Evolutionary conservation across 805 yeast genomes (phyloP).

Genomic region (Cyberlindnera mississippiensis): DNA sequence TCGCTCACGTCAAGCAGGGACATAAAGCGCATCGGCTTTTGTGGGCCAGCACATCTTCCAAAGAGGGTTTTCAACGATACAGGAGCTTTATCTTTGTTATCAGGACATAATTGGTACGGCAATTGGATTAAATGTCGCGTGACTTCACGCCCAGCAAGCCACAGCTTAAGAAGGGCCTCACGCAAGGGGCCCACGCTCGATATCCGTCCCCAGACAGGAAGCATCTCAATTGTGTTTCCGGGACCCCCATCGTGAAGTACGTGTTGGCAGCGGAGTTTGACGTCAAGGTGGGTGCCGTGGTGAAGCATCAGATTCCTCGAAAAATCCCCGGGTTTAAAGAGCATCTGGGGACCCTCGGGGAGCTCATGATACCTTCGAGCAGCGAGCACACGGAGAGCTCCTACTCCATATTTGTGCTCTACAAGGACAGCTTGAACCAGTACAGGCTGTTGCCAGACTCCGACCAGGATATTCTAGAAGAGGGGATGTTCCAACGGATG

Average conservation of each 20-base stretch:
- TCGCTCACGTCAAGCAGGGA: background rate
- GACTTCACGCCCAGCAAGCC: constrained; percentile 8
- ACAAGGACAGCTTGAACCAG: constrained; percentile 31
- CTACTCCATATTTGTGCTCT: constrained; percentile 53
- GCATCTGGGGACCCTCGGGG: constrained; percentile 40
- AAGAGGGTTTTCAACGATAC: too few relatives aligned
- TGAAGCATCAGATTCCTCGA: constrained; percentile 57
- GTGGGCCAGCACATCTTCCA: too few relatives aligned
- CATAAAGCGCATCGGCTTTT: background rate
- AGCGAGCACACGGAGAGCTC: constrained; percentile 54
- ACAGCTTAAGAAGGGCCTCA: background rate
- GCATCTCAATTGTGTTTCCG: constrained; percentile 5
- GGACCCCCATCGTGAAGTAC: constrained; percentile 42
- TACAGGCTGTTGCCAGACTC: constrained; percentile 21
- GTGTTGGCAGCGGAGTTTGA: constrained; percentile 77
- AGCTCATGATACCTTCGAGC: constrained; percentile 59
- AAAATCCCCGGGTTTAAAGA: constrained; percentile 35
- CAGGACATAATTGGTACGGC: too few relatives aligned
- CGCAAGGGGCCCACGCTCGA: background rate
- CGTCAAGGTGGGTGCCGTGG: constrained; percentile 65
- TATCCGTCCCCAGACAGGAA: constrained; percentile 5
- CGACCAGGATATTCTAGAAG: constrained; percentile 18
- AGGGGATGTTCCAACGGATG: constrained; percentile 10
- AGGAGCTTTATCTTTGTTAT: too few relatives aligned
- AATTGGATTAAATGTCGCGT: constrained; percentile 5